Evolutionary conservation across 345 rosid genomes (phyloP).

Genomic region (Theobroma cacao): DNA sequence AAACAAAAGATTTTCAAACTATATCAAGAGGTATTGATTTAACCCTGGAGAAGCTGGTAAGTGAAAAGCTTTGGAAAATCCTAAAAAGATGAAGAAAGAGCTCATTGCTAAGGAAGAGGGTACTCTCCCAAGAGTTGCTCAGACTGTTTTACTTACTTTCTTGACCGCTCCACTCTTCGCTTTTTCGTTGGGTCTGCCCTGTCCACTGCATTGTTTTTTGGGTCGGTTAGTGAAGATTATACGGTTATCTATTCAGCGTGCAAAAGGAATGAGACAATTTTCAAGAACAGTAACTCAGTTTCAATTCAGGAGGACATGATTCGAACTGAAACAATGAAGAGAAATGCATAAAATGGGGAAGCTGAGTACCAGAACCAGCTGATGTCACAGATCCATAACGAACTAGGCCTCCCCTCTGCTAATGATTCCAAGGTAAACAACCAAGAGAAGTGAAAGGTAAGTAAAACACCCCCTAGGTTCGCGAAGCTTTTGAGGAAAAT

Average conservation of each 20-base stretch:
- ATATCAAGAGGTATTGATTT: neutral
- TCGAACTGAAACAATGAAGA: too few relatives aligned
- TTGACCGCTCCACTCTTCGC: conserved; percentile 70
- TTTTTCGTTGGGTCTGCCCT: conserved; percentile 69
- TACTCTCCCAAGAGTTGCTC: neutral
- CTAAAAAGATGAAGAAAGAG: neutral
- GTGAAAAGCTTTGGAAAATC: neutral
- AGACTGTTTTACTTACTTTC: conserved; percentile 49
- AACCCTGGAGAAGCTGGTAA: neutral
- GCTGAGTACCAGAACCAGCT: conserved; percentile 43
- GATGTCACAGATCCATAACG: conserved; percentile 61
- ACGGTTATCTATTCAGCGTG: neutral
- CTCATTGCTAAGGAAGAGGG: neutral
- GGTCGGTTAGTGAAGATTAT: conserved; percentile 22
- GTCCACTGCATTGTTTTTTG: conserved; percentile 42
- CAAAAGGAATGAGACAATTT: neutral
- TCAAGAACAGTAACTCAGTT: neutral
- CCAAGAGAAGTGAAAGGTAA: conserved; percentile 8
- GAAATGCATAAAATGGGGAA: neutral
- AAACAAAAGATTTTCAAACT: neutral
- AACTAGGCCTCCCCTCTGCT: conserved; percentile 46
- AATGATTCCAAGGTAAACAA: conserved; percentile 4
- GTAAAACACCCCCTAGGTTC: conserved; percentile 13
- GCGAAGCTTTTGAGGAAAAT: conserved; percentile 4
- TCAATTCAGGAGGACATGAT: neutral